Conservation (phyloP, 2,329 filamentous ascomycete species). For the Fusarium proliferatum region DNA sequence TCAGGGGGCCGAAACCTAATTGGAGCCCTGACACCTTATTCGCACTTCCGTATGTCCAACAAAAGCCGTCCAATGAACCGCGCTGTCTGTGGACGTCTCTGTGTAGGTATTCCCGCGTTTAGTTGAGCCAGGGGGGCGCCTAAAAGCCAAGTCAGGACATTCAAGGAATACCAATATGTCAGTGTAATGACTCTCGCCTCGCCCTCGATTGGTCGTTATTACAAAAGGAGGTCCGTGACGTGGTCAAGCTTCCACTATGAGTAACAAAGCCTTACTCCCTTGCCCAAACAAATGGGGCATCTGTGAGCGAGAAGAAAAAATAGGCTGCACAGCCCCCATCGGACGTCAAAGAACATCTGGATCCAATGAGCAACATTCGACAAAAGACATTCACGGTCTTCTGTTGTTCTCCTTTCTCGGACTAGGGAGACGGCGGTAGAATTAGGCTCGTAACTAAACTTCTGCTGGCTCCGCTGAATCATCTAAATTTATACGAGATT, state of each 20-base stretch:
- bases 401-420: constrained; percentile 8
- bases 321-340: constrained; percentile 32
- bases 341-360: constrained; percentile 8
- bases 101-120: neutral
- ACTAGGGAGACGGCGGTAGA: constrained; percentile 10
- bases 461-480: constrained; percentile 14
- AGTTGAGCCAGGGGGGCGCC: constrained; percentile 13
- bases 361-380: constrained; percentile 23
- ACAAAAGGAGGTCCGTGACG: constrained; percentile 41
- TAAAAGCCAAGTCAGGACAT: neutral
- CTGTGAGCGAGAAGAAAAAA: constrained; percentile 7
- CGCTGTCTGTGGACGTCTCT: neutral
- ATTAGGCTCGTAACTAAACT: constrained; percentile 41
- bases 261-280: constrained; percentile 25
- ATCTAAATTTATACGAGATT: constrained; percentile 29
- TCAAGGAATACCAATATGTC: neutral
- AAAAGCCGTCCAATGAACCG: neutral
- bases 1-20: constrained; percentile 32
- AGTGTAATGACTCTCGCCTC: constrained; percentile 37
- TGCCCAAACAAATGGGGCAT: constrained; percentile 32
- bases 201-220: constrained; percentile 31
- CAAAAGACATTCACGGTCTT: neutral
- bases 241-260: constrained; percentile 33
- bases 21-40: constrained; percentile 25
- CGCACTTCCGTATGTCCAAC: constrained; percentile 6